phyloP scores from a whole-genome alignment of 2,329 filamentous ascomycete genomes.

The Lecanicillium sp. region DNA sequence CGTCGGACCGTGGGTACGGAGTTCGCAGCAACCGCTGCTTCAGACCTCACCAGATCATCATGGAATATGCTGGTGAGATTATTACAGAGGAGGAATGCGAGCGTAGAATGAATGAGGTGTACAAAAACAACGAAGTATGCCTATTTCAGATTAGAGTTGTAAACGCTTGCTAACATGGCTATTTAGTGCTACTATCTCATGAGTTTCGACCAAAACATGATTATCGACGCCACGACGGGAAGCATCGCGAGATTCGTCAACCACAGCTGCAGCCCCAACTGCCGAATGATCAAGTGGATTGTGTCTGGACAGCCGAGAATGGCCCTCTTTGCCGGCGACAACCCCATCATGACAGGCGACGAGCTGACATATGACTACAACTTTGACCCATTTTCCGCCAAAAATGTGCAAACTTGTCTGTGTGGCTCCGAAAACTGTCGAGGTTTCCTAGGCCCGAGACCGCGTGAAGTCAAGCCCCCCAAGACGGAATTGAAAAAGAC shows the following conservation, averaged over 20 bases:
- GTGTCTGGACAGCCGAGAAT: constrained; percentile 90
- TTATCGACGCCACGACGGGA: constrained; percentile 92
- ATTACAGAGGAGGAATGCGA: constrained; percentile 94
- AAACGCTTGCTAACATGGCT: constrained; percentile 9
- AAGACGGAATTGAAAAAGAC: constrained; percentile 34
- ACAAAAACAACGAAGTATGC: constrained; percentile 87
- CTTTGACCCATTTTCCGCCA: constrained; percentile 60
- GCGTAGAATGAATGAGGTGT: constrained; percentile 82
- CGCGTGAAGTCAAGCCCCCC: constrained; percentile 44
- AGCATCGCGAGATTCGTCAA: constrained; percentile 98
- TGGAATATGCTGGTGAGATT: constrained; percentile 97
- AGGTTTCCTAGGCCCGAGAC: constrained; percentile 54
- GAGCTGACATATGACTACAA: constrained; percentile 93
- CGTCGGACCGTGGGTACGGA: constrained; percentile 77
- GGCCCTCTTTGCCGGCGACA: constrained; percentile 89
- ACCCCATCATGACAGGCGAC: constrained; percentile 86
- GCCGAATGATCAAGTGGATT: constrained; percentile 96
- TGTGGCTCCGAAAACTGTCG: constrained; percentile 57
- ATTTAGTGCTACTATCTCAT: constrained; percentile 90
- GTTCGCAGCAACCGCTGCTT: constrained; percentile 88
- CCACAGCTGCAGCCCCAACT: constrained; percentile 94
- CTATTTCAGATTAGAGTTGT: constrained; percentile 8
- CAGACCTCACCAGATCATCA: constrained; percentile 85
- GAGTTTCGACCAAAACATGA: constrained; percentile 98
- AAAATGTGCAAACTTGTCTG: constrained; percentile 59